Evolutionary conservation across 2,329 filamentous ascomycete species (phyloP).

Genomic region (Tolypocladium tundrense): DNA sequence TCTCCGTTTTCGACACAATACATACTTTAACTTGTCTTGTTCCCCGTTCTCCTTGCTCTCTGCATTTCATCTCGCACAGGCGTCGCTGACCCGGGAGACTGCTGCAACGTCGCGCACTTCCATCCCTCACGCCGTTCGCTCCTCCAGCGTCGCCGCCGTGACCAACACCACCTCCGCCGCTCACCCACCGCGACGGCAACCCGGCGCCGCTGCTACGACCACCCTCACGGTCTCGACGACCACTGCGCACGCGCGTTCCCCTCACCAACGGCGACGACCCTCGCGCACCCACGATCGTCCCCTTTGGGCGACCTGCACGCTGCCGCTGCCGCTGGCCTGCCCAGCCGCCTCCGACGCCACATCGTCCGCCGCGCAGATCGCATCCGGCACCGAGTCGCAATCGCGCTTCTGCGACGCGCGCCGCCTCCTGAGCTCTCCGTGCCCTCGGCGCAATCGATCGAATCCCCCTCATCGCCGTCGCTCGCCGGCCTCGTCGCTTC

Average conservation of each 20-base stretch:
- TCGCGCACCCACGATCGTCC: neutral
- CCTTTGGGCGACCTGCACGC: neutral
- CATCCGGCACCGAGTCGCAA: neutral
- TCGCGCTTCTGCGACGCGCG: neutral
- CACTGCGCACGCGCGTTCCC: neutral
- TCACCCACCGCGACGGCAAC: neutral
- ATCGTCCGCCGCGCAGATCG: neutral
- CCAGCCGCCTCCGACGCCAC: slow-evolving; percentile 2
- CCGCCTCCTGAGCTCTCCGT: neutral
- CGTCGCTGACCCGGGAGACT: neutral
- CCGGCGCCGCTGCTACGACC: neutral
- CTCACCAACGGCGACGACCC: neutral
- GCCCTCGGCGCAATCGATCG: neutral
- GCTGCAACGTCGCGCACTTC: neutral
- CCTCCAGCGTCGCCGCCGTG: neutral
- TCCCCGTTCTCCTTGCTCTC: neutral
- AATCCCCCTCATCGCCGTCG: neutral
- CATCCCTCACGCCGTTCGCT: neutral
- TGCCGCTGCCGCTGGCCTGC: neutral
- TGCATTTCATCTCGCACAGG: neutral
- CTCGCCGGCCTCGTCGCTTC: neutral
- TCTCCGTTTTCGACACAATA: neutral
- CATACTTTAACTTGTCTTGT: neutral
- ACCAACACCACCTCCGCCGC: neutral
- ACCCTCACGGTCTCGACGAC: neutral